Percentiles rank a stretch among this genome's conserved stretches.
Conservation (phyloP, 257 asterid species). For the Datura wrightii region DNA sequence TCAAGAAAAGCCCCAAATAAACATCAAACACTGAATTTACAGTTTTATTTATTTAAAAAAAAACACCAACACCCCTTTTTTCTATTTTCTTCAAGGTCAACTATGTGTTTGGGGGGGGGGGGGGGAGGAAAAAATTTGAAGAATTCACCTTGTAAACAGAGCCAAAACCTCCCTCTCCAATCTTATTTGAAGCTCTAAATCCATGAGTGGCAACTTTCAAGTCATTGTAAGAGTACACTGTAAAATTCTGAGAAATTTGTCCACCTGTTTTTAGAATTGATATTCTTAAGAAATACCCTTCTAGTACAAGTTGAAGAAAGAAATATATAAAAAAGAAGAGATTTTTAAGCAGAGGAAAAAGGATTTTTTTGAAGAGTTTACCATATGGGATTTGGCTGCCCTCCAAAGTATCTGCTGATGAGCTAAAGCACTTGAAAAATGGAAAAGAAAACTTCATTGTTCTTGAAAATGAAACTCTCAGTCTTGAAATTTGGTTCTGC, state of each 20-base stretch:
- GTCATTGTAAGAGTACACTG: constrained; percentile 56
- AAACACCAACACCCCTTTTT: neutral
- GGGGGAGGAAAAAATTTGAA: rapidly evolving
- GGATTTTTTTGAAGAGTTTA: neutral
- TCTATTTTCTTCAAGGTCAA: neutral
- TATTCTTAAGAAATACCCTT: constrained; percentile 2
- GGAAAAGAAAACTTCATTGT: constrained; percentile 45
- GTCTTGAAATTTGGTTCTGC: neutral
- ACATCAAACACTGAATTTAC: neutral
- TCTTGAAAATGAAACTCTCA: neutral
- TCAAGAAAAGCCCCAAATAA: neutral
- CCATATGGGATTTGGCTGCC: constrained; percentile 25
- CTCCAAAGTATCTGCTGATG: constrained; percentile 29
- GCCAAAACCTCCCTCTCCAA: constrained; percentile 82
- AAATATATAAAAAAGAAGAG: neutral
- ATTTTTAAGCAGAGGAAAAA: neutral
- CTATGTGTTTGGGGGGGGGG: neutral
- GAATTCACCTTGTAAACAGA: constrained; percentile 67
- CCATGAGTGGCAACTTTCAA: constrained; percentile 67
- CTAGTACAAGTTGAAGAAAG: neutral
- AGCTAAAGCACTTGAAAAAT: constrained; percentile 46
- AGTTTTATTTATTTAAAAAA: neutral
- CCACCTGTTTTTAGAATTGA: constrained; percentile 43
- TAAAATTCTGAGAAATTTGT: constrained; percentile 41
- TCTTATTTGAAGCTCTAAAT: constrained; percentile 58